These are phyloP conservation scores for Saccharomycopsis hybrid DNA, from an alignment of 1,139 yeast species.

Conservation along the genomic window DNA sequence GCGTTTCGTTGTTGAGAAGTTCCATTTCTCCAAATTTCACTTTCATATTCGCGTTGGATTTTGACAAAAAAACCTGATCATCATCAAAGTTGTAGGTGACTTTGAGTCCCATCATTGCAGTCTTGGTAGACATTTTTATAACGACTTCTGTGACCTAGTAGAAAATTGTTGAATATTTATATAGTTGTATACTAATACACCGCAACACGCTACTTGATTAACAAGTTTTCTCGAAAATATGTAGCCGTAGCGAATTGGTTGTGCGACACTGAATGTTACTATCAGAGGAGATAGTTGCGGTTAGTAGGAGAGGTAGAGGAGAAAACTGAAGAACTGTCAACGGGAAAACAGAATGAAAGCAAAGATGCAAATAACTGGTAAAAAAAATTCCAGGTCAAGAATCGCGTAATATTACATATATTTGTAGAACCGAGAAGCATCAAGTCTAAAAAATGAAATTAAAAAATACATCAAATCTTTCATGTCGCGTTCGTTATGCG, in stretches of 20 bases:
- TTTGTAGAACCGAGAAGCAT: too few species aligned
- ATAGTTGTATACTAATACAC: neutral
- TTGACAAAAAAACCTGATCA: slow-evolving; percentile 17
- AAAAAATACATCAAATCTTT: too few species aligned
- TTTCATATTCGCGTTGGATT: slow-evolving; percentile 6
- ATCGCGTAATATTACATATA: too few species aligned
- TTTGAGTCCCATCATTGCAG: slow-evolving; percentile 19
- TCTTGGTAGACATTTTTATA: slow-evolving; percentile 17
- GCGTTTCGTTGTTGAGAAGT: slow-evolving; percentile 14
- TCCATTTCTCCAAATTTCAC: slow-evolving; percentile 21
- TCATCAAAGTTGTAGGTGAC: slow-evolving; percentile 19
- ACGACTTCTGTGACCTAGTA: neutral
- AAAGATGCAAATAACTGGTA: too few species aligned
- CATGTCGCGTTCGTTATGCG: too few species aligned
- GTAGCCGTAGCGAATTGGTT: too few species aligned
- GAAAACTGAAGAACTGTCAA: neutral
- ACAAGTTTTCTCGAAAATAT: too few species aligned
- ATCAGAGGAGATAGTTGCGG: too few species aligned
- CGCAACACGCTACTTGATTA: neutral
- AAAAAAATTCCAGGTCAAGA: too few species aligned
- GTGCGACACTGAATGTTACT: too few species aligned
- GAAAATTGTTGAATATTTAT: neutral
- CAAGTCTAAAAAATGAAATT: too few species aligned
- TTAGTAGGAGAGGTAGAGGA: too few species aligned
- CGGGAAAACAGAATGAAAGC: neutral